These are phyloP conservation scores for Tuctoria greenei DNA, from an alignment of 176 grass and related monocot genomes.

Conservation along the genomic window DNA sequence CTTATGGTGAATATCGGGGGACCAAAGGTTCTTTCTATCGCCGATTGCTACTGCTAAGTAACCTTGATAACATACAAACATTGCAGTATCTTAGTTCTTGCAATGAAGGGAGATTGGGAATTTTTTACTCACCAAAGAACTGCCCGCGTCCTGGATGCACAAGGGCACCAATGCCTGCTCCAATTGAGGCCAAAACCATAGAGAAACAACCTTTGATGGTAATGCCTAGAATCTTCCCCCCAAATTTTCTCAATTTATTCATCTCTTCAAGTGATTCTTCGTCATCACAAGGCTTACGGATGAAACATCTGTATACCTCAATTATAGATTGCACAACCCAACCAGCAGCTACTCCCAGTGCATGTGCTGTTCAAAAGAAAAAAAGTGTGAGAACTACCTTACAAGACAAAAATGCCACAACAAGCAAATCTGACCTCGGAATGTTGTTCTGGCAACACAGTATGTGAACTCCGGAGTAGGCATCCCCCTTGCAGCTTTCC, in stretches of 20 bases:
- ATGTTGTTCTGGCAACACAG: conserved; percentile 81
- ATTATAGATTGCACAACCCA: conserved; percentile 85
- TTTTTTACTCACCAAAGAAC: conserved; percentile 72
- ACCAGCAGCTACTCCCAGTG: conserved; percentile 79
- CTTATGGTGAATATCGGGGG: not conserved
- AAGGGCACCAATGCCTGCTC: conserved; percentile 80
- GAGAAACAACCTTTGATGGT: conserved; percentile 85
- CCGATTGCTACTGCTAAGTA: not conserved
- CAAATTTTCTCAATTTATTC: conserved; percentile 62
- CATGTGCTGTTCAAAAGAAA: conserved; percentile 64
- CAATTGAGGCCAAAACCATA: conserved; percentile 84
- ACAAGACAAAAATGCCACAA: not conserved
- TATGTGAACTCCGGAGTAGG: conserved; percentile 54
- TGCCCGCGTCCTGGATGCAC: conserved; percentile 82
- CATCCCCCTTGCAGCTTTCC: conserved; percentile 79
- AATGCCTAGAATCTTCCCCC: conserved; percentile 62
- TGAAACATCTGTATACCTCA: conserved; percentile 77
- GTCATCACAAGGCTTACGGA: conserved; percentile 48
- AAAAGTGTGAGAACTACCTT: not conserved
- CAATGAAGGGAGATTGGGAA: conserved; percentile 18
- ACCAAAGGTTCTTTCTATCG: not conserved
- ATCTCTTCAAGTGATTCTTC: conserved; percentile 43
- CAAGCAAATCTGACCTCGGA: conserved; percentile 62
- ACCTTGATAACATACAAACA: not conserved
- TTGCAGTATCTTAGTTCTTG: conserved; percentile 15